A percentile compares a stretch with the other conserved stretches of the same genome.
Evolutionary conservation across 441 rosid species (phyloP).

Genomic region (Pelargonium australe): DNA sequence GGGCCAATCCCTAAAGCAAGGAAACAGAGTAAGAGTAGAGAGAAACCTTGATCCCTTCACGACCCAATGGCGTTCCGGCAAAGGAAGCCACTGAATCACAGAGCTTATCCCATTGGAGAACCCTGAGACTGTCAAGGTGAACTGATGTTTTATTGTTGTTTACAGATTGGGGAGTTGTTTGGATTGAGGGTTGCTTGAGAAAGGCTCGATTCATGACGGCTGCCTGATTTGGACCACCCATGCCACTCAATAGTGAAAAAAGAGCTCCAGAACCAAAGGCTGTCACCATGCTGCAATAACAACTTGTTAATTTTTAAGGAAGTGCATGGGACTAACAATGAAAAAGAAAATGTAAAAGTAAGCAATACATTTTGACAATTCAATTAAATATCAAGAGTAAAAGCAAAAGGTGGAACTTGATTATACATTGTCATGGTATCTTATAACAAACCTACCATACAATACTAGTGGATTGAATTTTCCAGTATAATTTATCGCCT

Average conservation of each 20-base stretch:
- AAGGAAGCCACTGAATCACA: conserved; percentile 74
- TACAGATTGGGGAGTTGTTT: background rate
- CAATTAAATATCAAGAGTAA: background rate
- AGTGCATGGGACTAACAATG: background rate
- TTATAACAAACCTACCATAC: no score
- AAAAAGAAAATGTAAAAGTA: background rate
- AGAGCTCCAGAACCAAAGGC: conserved; percentile 92
- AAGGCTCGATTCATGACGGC: conserved; percentile 13
- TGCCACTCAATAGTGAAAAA: conserved; percentile 73
- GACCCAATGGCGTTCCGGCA: conserved; percentile 69
- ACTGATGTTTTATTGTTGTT: conserved; percentile 23
- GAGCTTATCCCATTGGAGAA: conserved; percentile 86
- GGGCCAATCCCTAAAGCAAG: background rate
- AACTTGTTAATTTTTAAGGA: no score
- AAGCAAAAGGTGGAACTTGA: no score
- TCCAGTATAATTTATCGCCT: no score
- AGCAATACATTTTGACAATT: background rate
- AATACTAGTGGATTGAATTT: no score
- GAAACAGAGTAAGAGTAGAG: background rate
- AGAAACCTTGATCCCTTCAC: conserved; percentile 53
- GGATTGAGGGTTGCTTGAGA: background rate
- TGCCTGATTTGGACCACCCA: conserved; percentile 69
- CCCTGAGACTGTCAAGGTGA: conserved; percentile 46
- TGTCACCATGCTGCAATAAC: conserved; percentile 69
- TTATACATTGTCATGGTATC: no score